Evolutionary conservation across 2,329 filamentous ascomycete genomes (phyloP), one percentile per base, ranked within the genome.

Genomic region (Aspergillus pseudotamarii): DNA sequence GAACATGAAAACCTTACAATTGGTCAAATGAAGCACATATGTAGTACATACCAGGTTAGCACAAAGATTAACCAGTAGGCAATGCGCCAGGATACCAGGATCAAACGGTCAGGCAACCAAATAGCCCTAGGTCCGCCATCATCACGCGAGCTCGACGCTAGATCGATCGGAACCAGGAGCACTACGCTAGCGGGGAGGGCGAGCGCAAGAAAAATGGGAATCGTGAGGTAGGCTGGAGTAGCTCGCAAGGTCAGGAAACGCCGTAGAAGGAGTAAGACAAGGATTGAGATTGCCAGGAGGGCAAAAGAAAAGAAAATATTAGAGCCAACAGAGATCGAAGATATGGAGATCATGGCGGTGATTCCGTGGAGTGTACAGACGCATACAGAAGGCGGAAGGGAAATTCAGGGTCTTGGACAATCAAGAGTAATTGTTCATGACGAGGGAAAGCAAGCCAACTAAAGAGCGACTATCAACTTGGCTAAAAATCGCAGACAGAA

Each of bases 51-150:
- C 95, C 95, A 99, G 61, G 94, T 98, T 73, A 99, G 81, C 57
- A 89, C 88, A 80, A 99, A 99, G 0, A 94, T 98, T 60, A 99
- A 84, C 95, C 95, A 99, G 80, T 99, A 99, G 23, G 91, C 90
- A 68, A 99, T 94, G 74, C 94, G 88, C 95, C 95, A 99, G 62
- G 91, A 90, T 28, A 97, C 92, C 72, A 96, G 83, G 56, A 97
- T 83, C 32, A 94, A 86, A 57, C 89, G 83, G 68, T 91, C 84
- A 6, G 92, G 91, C 38, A 99, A 85, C 92, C 94, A 97, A 73
- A 99, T 91, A 38, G 94, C 95, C 69, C 90, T 87, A 19, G 87
- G 85, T 19, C 86, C 88, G 77, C 91, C 90, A 64, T 91, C 89
- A 57, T 89, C 88, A 55, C 88, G 86, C 26, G 92, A 90, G 74